Evolutionary conservation across 345 rosid species (phyloP).

Genomic region (Lepidium africanum): DNA sequence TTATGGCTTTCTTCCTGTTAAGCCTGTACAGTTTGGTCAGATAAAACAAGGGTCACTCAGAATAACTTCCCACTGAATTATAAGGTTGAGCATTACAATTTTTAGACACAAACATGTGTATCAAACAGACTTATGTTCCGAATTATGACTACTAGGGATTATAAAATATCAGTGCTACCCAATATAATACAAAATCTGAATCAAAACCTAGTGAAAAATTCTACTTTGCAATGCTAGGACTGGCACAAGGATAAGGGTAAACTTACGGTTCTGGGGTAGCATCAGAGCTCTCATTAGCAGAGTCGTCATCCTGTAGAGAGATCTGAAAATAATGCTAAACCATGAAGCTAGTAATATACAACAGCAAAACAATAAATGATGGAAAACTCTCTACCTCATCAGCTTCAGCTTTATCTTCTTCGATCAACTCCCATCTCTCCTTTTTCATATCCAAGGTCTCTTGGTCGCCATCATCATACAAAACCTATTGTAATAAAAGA

Average conservation of each 20-base stretch:
- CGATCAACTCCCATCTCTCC: conserved; percentile 4
- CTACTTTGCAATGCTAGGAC: background rate
- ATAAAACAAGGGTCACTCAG: background rate
- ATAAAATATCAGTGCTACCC: background rate
- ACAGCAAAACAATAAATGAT: background rate
- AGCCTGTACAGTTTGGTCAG: background rate
- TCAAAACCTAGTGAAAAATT: background rate
- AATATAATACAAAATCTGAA: background rate
- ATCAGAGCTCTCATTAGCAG: background rate
- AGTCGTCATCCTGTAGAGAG: background rate
- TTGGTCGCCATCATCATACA: conserved; percentile 12
- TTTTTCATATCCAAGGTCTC: background rate
- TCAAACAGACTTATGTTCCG: background rate
- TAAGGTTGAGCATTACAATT: background rate
- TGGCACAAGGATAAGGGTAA: background rate
- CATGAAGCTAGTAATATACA: background rate
- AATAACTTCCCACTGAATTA: background rate
- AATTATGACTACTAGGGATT: background rate
- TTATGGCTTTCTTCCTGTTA: background rate
- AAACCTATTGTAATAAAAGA: background rate
- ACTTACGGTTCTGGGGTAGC: conserved; percentile 16
- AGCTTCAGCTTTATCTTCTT: background rate
- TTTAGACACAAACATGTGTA: background rate
- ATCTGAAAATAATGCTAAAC: background rate
- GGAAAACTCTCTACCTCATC: conserved; percentile 1